A percentile compares a stretch with the other conserved stretches of the same genome.
Evolutionary conservation across 768 basidiomycete species (phyloP).

Genomic region (Crepidotus variabilis): DNA sequence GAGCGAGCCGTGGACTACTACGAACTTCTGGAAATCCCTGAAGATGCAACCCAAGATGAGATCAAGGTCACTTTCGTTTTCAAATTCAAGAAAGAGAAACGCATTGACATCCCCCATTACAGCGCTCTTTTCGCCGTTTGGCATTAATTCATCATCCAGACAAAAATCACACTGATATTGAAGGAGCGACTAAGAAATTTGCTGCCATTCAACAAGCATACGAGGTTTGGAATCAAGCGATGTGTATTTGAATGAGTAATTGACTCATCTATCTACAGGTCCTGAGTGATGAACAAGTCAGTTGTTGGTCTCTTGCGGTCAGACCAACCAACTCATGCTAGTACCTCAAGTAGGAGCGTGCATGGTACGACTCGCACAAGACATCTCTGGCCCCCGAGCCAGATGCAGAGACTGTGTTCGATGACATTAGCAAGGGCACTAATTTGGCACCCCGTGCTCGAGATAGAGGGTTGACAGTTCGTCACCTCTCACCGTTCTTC

Average conservation of each 20-base stretch:
- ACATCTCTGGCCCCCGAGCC: constrained; percentile 76
- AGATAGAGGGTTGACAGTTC: constrained; percentile 75
- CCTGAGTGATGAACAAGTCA: constrained; percentile 90
- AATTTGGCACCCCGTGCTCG: constrained; percentile 41
- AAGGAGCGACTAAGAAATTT: constrained; percentile 85
- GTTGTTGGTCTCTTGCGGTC: neutral
- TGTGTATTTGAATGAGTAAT: neutral
- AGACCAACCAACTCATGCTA: constrained; percentile 12
- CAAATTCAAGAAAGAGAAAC: neutral
- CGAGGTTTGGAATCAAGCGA: constrained; percentile 52
- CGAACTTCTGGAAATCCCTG: constrained; percentile 73
- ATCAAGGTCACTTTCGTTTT: constrained; percentile 59
- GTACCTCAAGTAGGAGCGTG: constrained; percentile 74
- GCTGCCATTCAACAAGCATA: constrained; percentile 92
- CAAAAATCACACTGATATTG: constrained; percentile 79
- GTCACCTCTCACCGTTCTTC: constrained; percentile 84
- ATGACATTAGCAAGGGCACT: constrained; percentile 76
- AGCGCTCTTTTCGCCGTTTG: constrained; percentile 82
- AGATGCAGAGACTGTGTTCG: constrained; percentile 80
- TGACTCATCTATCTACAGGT: constrained; percentile 44
- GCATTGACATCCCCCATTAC: constrained; percentile 2
- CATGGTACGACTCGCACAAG: constrained; percentile 96
- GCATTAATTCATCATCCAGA: constrained; percentile 87
- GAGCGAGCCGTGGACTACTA: constrained; percentile 64
- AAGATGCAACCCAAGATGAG: constrained; percentile 81